phyloP scores from a whole-genome alignment of 805 yeast genomes.

The Metschnikowia henanensis region DNA sequence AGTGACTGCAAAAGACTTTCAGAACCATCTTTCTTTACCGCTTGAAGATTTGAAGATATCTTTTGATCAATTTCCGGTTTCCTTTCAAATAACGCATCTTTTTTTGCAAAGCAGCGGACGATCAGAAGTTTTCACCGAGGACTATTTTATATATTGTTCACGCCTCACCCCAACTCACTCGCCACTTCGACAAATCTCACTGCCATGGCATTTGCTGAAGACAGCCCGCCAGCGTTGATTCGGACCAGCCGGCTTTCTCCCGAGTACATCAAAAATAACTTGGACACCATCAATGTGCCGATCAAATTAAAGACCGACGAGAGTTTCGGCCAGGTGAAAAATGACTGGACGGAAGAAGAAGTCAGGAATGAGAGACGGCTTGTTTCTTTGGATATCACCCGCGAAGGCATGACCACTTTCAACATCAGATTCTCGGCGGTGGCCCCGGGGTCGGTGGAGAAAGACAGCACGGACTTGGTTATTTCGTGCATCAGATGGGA shows the following conservation, averaged over 20 bases:
- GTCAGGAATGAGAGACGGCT: slow-evolving; percentile 43
- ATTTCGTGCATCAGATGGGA: slow-evolving; percentile 62
- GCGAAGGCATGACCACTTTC: slow-evolving; percentile 21
- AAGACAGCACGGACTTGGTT: slow-evolving; percentile 40
- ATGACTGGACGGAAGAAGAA: slow-evolving; percentile 50
- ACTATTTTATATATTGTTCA: too few species aligned
- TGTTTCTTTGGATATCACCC: slow-evolving; percentile 42
- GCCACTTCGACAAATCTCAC: neutral
- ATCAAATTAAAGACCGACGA: slow-evolving; percentile 29
- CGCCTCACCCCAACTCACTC: neutral
- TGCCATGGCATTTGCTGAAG: slow-evolving; percentile 1
- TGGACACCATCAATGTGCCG: slow-evolving; percentile 25
- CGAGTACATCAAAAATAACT: slow-evolving; percentile 17
- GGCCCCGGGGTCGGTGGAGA: slow-evolving; percentile 38
- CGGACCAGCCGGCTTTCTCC: slow-evolving; percentile 19
- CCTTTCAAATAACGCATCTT: too few species aligned
- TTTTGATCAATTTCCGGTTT: too few species aligned
- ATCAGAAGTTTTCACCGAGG: too few species aligned
- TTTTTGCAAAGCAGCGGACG: too few species aligned
- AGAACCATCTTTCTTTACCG: neutral
- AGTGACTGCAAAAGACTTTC: slow-evolving; percentile 1
- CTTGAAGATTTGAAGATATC: neutral
- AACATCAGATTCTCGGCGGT: slow-evolving; percentile 10
- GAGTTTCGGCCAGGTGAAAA: slow-evolving; percentile 36
- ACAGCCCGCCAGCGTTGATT: slow-evolving; percentile 9